Conservation (phyloP, 805 yeast genomes). For the Candida takata region DNA sequence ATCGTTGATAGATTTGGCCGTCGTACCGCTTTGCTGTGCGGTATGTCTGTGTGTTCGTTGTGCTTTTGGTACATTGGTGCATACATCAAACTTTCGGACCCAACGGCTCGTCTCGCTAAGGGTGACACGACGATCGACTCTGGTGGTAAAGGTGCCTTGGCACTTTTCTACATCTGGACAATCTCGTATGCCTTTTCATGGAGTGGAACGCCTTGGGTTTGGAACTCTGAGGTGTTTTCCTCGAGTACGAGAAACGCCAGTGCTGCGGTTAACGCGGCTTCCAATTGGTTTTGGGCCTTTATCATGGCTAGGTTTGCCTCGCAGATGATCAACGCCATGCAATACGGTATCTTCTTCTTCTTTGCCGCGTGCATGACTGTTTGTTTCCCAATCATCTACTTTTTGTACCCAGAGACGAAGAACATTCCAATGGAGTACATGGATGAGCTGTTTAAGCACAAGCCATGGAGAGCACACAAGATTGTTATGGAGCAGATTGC, state of each 20-base stretch:
- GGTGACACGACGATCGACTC: conserved; percentile 30
- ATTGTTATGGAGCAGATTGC: conserved; percentile 13
- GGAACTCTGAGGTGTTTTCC: conserved; percentile 41
- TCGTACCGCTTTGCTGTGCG: conserved; percentile 33
- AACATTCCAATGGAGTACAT: conserved; percentile 16
- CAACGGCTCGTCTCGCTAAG: conserved; percentile 7
- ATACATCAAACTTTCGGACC: conserved; percentile 29
- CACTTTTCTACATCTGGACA: conserved; percentile 33
- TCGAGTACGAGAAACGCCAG: conserved; percentile 36
- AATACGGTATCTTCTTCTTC: conserved; percentile 39
- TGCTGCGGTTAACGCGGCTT: conserved; percentile 37
- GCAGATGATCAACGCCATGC: conserved; percentile 36
- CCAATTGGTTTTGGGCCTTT: conserved; percentile 46
- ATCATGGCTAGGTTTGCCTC: conserved; percentile 41
- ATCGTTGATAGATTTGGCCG: conserved; percentile 43
- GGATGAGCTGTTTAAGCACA: conserved; percentile 13
- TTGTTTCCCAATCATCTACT: conserved; percentile 7
- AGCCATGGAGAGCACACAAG: conserved; percentile 13
- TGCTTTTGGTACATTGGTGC: conserved; percentile 45
- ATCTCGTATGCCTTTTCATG: conserved; percentile 36
- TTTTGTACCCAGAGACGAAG: conserved; percentile 16
- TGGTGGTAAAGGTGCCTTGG: conserved; percentile 37
- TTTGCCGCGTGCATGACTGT: conserved; percentile 13
- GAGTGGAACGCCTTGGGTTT: conserved; percentile 43
- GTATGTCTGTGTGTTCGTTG: conserved; percentile 34